Conservation (phyloP, 352 stramenopile genomes). For the Globisporangium mamillatum region DNA sequence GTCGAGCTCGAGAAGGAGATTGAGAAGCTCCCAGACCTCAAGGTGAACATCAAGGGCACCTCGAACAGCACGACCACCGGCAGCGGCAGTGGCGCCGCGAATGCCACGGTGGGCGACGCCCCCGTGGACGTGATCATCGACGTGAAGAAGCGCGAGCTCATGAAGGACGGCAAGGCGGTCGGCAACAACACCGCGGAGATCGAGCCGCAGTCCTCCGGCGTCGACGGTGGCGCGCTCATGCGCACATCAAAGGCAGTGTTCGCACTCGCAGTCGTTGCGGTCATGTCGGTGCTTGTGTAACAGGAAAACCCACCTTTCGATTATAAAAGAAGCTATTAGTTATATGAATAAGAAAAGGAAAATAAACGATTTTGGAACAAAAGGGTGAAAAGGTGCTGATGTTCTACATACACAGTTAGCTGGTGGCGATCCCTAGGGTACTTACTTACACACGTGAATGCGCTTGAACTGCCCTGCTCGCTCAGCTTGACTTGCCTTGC, state of each 20-base stretch:
- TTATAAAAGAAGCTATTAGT: background rate
- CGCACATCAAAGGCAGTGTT: slow-evolving; percentile 10
- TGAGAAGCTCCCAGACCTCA: slow-evolving; percentile 24
- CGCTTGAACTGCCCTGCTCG: background rate
- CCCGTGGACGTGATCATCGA: slow-evolving; percentile 38
- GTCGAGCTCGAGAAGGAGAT: slow-evolving; percentile 18
- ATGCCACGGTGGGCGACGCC: slow-evolving; percentile 4
- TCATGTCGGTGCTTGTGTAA: slow-evolving; percentile 9
- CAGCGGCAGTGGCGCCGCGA: background rate
- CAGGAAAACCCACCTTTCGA: too few species aligned
- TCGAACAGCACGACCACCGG: background rate
- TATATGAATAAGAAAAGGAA: slow-evolving; percentile 5
- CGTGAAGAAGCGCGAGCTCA: slow-evolving; percentile 43
- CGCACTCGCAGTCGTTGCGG: slow-evolving; percentile 2
- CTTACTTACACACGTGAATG: background rate
- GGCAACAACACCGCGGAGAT: slow-evolving; percentile 10
- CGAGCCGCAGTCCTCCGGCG: slow-evolving; percentile 3
- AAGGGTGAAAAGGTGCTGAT: background rate
- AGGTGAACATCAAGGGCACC: slow-evolving; percentile 26
- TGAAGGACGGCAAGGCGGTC: slow-evolving; percentile 20
- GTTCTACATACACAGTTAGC: background rate
- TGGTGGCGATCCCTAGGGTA: background rate
- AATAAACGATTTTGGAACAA: background rate
- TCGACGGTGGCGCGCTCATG: background rate
- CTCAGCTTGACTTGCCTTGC: background rate